Evolutionary conservation across 2,329 filamentous ascomycete species (phyloP).

Genomic region (Daldinia sp.): DNA sequence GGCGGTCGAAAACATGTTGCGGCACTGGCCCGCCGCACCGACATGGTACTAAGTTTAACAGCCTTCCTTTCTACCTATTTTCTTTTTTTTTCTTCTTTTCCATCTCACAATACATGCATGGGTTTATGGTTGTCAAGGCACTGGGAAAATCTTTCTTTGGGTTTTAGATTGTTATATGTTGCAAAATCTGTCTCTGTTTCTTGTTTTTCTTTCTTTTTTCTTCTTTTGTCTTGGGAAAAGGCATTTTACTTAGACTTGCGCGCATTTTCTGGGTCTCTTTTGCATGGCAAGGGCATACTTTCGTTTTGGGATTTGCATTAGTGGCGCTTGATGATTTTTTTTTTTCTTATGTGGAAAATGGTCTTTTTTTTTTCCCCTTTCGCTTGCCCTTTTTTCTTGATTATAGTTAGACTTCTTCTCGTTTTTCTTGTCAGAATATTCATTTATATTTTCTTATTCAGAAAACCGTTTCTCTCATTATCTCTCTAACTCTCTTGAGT

Average conservation of each 20-base stretch:
- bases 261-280: slow-evolving; percentile 25
- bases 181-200: slow-evolving; percentile 33
- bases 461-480: background rate
- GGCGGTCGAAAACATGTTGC: slow-evolving; percentile 74
- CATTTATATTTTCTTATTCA: background rate
- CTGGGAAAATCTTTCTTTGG: slow-evolving; percentile 3
- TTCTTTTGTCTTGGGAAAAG: slow-evolving; percentile 35
- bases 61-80: slow-evolving; percentile 40
- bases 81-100: slow-evolving; percentile 40
- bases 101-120: background rate
- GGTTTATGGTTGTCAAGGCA: slow-evolving; percentile 11
- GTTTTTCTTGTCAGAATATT: slow-evolving; percentile 10
- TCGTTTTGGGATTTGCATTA: slow-evolving; percentile 30
- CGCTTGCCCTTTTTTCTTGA: background rate
- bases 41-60: slow-evolving; percentile 60
- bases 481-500: background rate
- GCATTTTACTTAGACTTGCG: background rate
- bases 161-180: slow-evolving; percentile 46
- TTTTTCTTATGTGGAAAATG: background rate
- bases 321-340: slow-evolving; percentile 15
- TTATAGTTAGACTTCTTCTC: slow-evolving; percentile 16
- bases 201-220: slow-evolving; percentile 41
- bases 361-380: slow-evolving; percentile 1
- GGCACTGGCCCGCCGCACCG: slow-evolving; percentile 74
- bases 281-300: slow-evolving; percentile 14